Percentiles rank a stretch among this genome's conserved stretches.
Evolutionary conservation across 1,284 basidiomycete genomes (phyloP).

Genomic region (Ganoderma lingzhi): DNA sequence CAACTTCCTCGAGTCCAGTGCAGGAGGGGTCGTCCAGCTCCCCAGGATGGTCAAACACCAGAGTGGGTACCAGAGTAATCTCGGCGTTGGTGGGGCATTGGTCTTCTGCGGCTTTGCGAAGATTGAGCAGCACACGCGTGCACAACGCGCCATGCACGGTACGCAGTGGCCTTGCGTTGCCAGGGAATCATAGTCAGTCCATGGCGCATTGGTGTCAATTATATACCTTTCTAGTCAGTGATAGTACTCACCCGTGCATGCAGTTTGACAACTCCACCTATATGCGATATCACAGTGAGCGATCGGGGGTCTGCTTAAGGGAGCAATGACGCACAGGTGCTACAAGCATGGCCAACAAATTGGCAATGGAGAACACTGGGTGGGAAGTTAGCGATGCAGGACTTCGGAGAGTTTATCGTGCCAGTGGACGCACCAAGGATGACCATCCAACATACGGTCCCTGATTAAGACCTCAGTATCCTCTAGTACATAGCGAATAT

Average conservation of each 20-base stretch:
- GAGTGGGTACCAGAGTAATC: not conserved
- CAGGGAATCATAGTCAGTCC: not conserved
- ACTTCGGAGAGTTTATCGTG: too few relatives aligned
- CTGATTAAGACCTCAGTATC: not conserved
- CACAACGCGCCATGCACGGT: not conserved
- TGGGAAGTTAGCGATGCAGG: not conserved
- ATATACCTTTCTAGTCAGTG: too few relatives aligned
- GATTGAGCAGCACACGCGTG: slow-evolving; percentile 1
- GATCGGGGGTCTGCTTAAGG: not conserved
- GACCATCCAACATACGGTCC: slow-evolving; percentile 2
- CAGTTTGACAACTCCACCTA: not conserved
- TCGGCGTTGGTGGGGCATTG: not conserved
- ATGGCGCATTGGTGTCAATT: not conserved
- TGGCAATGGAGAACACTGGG: slow-evolving; percentile 8
- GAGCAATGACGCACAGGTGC: not conserved
- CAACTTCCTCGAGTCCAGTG: too few relatives aligned
- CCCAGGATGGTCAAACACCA: not conserved
- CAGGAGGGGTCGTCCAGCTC: not conserved
- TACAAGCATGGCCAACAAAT: slow-evolving; percentile 5
- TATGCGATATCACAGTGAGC: not conserved
- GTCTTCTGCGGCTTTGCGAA: not conserved
- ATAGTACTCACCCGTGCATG: not conserved
- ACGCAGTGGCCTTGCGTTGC: not conserved
- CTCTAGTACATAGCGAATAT: too few relatives aligned
- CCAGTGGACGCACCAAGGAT: not conserved